phyloP scores from a whole-genome alignment of 805 yeast species.

The Monosporozyma servazzii region DNA sequence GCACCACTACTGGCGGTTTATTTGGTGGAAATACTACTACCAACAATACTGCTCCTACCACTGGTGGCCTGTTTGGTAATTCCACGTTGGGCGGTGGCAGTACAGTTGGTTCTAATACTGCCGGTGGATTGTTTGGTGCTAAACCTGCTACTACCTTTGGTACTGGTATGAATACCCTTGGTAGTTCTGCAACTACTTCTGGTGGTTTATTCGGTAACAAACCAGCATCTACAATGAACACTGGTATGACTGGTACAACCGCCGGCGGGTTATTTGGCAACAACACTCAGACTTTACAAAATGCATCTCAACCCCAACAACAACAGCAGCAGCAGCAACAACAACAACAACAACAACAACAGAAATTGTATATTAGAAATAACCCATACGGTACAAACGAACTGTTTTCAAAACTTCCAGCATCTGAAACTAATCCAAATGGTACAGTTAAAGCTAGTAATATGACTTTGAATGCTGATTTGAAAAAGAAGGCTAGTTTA shows the following conservation, averaged over 20 bases:
- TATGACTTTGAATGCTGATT: conserved; percentile 38
- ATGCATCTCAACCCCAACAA: conserved; percentile 2
- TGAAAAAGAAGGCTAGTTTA: conserved; percentile 53
- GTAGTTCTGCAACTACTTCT: conserved; percentile 27
- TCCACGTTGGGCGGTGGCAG: conserved; percentile 19
- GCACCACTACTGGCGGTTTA: conserved; percentile 14
- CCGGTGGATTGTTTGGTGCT: conserved; percentile 6
- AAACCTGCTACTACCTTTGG: conserved; percentile 8
- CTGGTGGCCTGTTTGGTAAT: conserved; percentile 4
- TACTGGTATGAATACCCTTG: conserved; percentile 33
- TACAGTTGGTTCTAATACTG: conserved; percentile 2
- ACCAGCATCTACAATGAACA: conserved; percentile 6
- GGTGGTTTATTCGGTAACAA: conserved; percentile 30
- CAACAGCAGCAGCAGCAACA: conserved; percentile 9
- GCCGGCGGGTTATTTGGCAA: conserved; percentile 28
- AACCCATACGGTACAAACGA: conserved; percentile 75
- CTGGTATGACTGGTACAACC: conserved; percentile 7
- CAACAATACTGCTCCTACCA: neutral
- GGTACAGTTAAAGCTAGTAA: conserved; percentile 27
- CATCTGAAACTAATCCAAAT: conserved; percentile 24
- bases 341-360: conserved; percentile 19
- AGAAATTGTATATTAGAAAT: conserved; percentile 31
- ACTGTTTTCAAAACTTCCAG: conserved; percentile 38
- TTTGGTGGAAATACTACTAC: conserved; percentile 18
- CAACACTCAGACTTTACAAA: neutral